Base-by-base conservation (phyloP, 768 basidiomycete species). In the Boletus coccyginus region DNA sequence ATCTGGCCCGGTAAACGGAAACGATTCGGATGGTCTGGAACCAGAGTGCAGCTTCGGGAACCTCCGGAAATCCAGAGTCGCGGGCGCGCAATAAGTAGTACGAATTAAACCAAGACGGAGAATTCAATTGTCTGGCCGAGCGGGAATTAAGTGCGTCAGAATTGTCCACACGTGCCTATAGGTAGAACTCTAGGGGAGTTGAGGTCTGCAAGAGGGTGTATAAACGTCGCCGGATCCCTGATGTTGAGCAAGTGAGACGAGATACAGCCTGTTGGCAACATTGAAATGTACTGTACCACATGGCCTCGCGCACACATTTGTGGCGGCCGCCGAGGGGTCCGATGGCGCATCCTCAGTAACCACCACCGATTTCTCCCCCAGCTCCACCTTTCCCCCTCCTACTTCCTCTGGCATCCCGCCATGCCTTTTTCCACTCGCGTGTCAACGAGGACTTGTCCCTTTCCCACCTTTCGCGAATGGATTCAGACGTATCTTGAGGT, bases 371-470 rank as follows among this genome's bases (percentile, higher is more conserved):
- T 16, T 67, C 77, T 17, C 64, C 75, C 2, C 63, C 76, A 12
- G 73, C 79, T 6, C 77, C 80, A 24, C 73, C 79, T 61, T 81
- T 79, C 56, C 86, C 73, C 60, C 81, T 73, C 59, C 77, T 79
- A 27, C 81, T 75, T 71, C 90, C 90, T 46, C 82, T 80, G 14
- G 89, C 91, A 65, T 92, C 91, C 55, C 85, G 81, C 71, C 83
- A 85, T 46, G 88, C 72, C 65, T 82, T 82, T 73, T 90, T 91
- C 90, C 91, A 92, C 47, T 83, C 87, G 57, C 71, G 76, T 51
- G 91, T 92, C 69, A 92, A 69, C 51, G 84, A 81, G 0, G 76
- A 78, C 63, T 85, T 87, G 45, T 76, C 73, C 17, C 74, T 80
- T 63, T 92, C 90, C 90, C 92, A 92, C 50, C n/a, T n/a, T n/a